phyloP scores from a whole-genome alignment of 805 yeast species.

The Sungouiella blattae region DNA sequence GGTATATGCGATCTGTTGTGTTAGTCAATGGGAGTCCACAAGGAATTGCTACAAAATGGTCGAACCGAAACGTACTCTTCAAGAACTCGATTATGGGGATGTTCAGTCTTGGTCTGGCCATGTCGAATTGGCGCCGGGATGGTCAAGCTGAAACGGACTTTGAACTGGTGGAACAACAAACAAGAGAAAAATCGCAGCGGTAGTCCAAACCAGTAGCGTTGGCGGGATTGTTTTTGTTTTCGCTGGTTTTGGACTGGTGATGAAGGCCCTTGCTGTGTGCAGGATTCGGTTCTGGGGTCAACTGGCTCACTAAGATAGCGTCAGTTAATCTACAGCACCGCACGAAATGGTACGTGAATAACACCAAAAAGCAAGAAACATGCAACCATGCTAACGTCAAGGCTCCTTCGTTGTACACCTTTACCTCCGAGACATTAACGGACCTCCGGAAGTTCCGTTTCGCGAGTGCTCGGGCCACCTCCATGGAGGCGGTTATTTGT shows the following conservation, averaged over 20 bases:
- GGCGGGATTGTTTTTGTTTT: neutral
- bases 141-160: too few species aligned
- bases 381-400: neutral
- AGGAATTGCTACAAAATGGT: neutral
- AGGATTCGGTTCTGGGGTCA: too few species aligned
- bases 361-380: too few species aligned
- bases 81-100: constrained; percentile 43
- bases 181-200: neutral
- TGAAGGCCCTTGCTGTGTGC: neutral
- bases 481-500: constrained; percentile 61
- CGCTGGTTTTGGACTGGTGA: neutral
- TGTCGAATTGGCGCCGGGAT: neutral
- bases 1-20: constrained; percentile 65
- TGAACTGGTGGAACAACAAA: neutral
- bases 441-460: constrained; percentile 70
- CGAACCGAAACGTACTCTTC: constrained; percentile 31
- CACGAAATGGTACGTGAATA: too few species aligned
- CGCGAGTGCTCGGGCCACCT: constrained; percentile 60
- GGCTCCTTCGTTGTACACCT: constrained; percentile 50
- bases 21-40: constrained; percentile 18
- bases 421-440: constrained; percentile 58
- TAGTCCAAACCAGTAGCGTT: neutral
- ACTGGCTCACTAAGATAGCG: too few species aligned
- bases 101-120: constrained; percentile 10
- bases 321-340: too few species aligned